Evolutionary conservation across 257 asterid species (phyloP).

Genomic region (Verbena officinalis): DNA sequence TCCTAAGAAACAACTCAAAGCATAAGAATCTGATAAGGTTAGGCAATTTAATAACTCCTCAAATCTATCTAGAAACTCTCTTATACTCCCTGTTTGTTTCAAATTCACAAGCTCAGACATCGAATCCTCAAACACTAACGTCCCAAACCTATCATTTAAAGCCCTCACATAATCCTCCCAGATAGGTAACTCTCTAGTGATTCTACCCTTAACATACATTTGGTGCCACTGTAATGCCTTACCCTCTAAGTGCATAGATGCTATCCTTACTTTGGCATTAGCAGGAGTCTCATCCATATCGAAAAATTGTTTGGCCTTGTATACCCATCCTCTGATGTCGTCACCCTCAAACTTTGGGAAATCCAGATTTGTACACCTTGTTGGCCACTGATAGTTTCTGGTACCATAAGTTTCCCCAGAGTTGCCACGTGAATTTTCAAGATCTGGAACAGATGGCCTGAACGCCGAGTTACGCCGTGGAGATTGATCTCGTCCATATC

Average conservation of each 20-base stretch:
- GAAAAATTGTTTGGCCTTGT: background rate
- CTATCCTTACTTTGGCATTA: background rate
- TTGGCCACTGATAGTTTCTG: background rate
- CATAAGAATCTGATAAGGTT: background rate
- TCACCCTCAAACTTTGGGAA: background rate
- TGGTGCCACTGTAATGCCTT: background rate
- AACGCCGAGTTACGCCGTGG: too few relatives aligned
- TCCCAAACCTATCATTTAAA: background rate
- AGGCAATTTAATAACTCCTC: background rate
- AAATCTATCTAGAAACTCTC: background rate
- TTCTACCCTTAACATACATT: background rate
- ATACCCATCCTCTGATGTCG: background rate
- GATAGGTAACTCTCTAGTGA: background rate
- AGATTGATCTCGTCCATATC: too few relatives aligned
- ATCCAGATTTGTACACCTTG: background rate
- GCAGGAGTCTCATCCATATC: background rate
- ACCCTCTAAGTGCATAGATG: background rate
- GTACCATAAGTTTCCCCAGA: background rate
- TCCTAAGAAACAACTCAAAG: background rate
- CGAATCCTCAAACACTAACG: background rate
- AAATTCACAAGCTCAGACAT: background rate
- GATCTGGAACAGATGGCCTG: too few relatives aligned
- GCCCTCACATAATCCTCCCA: background rate
- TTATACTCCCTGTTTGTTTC: background rate
- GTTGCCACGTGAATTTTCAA: too few relatives aligned